These are phyloP conservation scores for Sporothrix phasma DNA, from an alignment of 2,329 filamentous ascomycete species.

Conservation along the genomic window DNA sequence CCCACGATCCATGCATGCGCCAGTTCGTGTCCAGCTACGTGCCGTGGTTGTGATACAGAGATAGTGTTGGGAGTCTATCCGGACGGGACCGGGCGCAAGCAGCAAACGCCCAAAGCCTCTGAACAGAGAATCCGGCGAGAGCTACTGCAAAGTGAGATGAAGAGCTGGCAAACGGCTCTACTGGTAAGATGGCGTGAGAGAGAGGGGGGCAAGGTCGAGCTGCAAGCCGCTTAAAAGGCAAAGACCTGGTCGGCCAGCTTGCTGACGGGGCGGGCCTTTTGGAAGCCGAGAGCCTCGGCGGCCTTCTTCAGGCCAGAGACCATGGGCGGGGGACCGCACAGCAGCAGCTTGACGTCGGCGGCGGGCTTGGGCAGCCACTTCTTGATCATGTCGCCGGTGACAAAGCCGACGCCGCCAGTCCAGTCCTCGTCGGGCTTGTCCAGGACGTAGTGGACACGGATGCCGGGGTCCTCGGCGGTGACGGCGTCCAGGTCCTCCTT, in stretches of 20 bases:
- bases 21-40: not conserved
- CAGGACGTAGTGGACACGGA: slow-evolving; percentile 88
- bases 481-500: slow-evolving; percentile 83
- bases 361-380: slow-evolving; percentile 74
- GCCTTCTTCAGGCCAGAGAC: slow-evolving; percentile 95
- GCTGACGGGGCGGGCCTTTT: slow-evolving; percentile 89
- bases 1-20: not conserved
- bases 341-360: slow-evolving; percentile 79
- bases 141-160: not conserved
- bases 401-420: slow-evolving; percentile 88
- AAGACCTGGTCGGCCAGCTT: slow-evolving; percentile 98
- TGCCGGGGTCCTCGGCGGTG: slow-evolving; percentile 63
- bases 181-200: not conserved
- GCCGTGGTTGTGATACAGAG: not conserved
- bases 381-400: slow-evolving; percentile 90
- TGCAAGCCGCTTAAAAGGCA: slow-evolving; percentile 54
- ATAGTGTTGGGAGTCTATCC: not conserved
- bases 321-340: slow-evolving; percentile 96
- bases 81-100: not conserved
- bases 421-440: slow-evolving; percentile 91
- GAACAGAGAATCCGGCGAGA: not conserved
- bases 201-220: not conserved
- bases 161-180: not conserved
- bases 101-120: not conserved
- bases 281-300: slow-evolving; percentile 76